phyloP scores from a whole-genome alignment of 495 filamentous ascomycete species.

The Massariosphaeria phaeospora region DNA sequence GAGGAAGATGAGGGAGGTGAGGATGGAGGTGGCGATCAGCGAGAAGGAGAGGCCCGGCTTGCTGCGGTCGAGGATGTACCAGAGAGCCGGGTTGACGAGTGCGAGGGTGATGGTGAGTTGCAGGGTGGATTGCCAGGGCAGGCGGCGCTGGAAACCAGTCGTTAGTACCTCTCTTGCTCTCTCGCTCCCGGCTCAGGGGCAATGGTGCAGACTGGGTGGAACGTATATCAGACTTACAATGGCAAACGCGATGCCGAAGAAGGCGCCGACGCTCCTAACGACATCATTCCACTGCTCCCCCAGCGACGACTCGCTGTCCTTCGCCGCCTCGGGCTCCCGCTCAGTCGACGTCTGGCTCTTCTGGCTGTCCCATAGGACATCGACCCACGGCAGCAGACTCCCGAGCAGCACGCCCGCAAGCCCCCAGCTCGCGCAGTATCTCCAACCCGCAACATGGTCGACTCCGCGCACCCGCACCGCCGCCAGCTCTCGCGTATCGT shows the following conservation, averaged over 20 bases:
- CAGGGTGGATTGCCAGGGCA: slow-evolving; percentile 89
- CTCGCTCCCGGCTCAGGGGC: too few species aligned
- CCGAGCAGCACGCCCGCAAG: slow-evolving; percentile 70
- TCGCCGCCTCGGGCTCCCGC: slow-evolving; percentile 12
- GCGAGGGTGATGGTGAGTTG: slow-evolving; percentile 89
- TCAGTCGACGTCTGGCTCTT: slow-evolving; percentile 23
- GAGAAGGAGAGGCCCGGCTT: slow-evolving; percentile 76
- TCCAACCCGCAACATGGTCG: slow-evolving; percentile 54
- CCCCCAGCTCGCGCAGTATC: slow-evolving; percentile 78
- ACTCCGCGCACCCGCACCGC: slow-evolving; percentile 58
- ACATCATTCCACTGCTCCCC: slow-evolving; percentile 75
- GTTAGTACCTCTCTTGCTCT: too few species aligned
- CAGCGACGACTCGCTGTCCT: slow-evolving; percentile 25
- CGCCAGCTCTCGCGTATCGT: slow-evolving; percentile 61
- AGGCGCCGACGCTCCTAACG: slow-evolving; percentile 83
- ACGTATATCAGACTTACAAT: slow-evolving; percentile 59
- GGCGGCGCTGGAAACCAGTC: slow-evolving; percentile 57
- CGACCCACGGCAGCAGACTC: slow-evolving; percentile 77
- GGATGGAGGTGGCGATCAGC: slow-evolving; percentile 61
- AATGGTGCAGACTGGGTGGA: too few species aligned
- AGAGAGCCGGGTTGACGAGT: slow-evolving; percentile 87
- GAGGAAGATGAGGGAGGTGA: slow-evolving; percentile 65
- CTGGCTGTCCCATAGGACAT: slow-evolving; percentile 53
- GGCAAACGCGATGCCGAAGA: slow-evolving; percentile 93
- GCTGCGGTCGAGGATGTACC: slow-evolving; percentile 92